Base-by-base conservation (phyloP, 371 early-diverging fungal species). In the Mucor plumbeus region DNA sequence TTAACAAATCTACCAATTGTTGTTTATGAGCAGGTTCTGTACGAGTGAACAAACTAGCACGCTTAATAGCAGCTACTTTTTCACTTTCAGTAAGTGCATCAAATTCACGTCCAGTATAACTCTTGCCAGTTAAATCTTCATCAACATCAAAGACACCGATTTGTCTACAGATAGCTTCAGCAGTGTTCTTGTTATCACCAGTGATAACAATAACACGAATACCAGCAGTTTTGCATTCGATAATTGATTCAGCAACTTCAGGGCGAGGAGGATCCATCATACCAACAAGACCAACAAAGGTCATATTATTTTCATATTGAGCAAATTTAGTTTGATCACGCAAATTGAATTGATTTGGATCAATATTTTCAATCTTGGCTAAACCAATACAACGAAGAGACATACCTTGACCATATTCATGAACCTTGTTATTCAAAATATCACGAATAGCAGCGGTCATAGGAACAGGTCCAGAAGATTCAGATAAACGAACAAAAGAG, bases 131-230 rank as follows among this genome's bases (percentile, higher is more conserved):
- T 55, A 94, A 72, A 65, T 92, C 87, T 59, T 92, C 91, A 62
- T 84, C 78, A 11, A 78, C 72, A 8, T 79, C 89, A 69, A 98
- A 95, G 6, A 99, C 92, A 54, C 98, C 98, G 80, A 98, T 96
- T 71, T 90, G 84, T 60, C 95, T 90, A 77, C 96, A 95, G 65
- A 99, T 95, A 58, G 94, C 87, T 80, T 96, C 96, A 61, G 99
- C 98, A 5, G 98, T 98, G 74, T 91, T 90, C 83, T 92, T 91
- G 84, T 96, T 92, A 80, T 99, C 99, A 75, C 99, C 99, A 5
- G 99, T 99, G 70, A 99, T 95, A n/a, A 99, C 94, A 72, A 97
- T 93, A 36, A 99, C 96, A 53, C 97, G 91, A 69, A 99, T 97
- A 61, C 99, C 99, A 34, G 99, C 99, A 38, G 88, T 87, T 60